phyloP scores from a whole-genome alignment of 2,329 filamentous ascomycete species.

The Nannizziopsis barbatae region DNA sequence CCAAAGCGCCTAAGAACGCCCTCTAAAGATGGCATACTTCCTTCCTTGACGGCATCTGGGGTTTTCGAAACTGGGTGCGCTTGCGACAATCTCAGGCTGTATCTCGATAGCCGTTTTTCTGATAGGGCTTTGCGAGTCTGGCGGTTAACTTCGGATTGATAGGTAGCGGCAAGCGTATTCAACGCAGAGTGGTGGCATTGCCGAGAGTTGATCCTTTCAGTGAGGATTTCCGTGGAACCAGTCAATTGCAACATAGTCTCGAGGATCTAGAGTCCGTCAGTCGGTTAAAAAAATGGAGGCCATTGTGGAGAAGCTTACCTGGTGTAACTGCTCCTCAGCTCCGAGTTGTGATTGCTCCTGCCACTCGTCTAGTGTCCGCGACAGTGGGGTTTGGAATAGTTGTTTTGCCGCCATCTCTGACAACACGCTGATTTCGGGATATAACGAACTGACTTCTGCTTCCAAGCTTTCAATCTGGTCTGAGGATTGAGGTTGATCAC shows the following conservation, averaged over 20 bases:
- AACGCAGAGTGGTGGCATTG: slow-evolving; percentile 29
- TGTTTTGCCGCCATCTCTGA: slow-evolving; percentile 36
- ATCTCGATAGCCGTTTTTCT: slow-evolving; percentile 4
- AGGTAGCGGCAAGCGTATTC: slow-evolving; percentile 21
- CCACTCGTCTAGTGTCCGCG: slow-evolving; percentile 26
- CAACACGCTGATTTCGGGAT: slow-evolving; percentile 31
- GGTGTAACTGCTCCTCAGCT: slow-evolving; percentile 27
- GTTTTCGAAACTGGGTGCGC: background rate
- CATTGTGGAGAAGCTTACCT: slow-evolving; percentile 20
- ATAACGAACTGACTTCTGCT: slow-evolving; percentile 31
- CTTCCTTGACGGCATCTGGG: background rate
- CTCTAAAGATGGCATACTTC: slow-evolving; percentile 17
- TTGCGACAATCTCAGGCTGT: slow-evolving; percentile 7
- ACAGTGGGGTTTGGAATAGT: slow-evolving; percentile 32
- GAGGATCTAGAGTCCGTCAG: background rate
- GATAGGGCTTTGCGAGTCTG: background rate
- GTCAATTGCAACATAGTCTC: slow-evolving; percentile 26
- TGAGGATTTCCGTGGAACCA: slow-evolving; percentile 22
- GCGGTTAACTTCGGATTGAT: slow-evolving; percentile 1
- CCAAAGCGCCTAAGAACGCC: slow-evolving; percentile 27
- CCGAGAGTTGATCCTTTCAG: slow-evolving; percentile 22
- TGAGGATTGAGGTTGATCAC: slow-evolving; percentile 7
- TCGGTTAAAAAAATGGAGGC: background rate
- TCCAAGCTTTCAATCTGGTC: slow-evolving; percentile 22
- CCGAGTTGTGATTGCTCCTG: slow-evolving; percentile 23